A percentile compares a stretch with the other conserved stretches of the same genome.
Evolutionary conservation across 2,329 filamentous ascomycete genomes (phyloP).

Genomic region (Alternaria gansuensis): DNA sequence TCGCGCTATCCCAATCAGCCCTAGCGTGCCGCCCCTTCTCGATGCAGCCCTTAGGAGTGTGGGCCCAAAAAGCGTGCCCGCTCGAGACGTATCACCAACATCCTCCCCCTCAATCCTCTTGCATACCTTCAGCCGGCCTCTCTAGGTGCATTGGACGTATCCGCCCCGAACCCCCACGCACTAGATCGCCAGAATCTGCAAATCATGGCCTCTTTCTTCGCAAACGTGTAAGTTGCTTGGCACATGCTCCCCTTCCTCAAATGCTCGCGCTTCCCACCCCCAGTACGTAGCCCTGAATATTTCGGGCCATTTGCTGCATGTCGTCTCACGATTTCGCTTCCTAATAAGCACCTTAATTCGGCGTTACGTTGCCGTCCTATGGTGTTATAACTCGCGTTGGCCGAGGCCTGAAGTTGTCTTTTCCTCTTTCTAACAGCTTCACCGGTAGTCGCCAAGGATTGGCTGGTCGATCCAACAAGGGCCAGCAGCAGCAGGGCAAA

Average conservation of each 20-base stretch:
- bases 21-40: constrained; percentile 45
- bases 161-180: constrained; percentile 18
- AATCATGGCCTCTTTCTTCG: constrained; percentile 55
- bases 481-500: constrained; percentile 49
- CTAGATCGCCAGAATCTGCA: constrained; percentile 21
- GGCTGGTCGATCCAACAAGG: constrained; percentile 55
- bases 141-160: constrained; percentile 22
- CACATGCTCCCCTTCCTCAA: constrained; percentile 43
- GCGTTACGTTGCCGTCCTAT: constrained; percentile 9
- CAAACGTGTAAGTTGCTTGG: constrained; percentile 55
- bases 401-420: constrained; percentile 20
- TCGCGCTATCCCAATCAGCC: constrained; percentile 30
- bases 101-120: constrained; percentile 33
- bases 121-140: constrained; percentile 35
- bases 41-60: constrained; percentile 31
- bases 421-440: constrained; percentile 35
- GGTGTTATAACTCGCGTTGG: constrained; percentile 15
- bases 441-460: constrained; percentile 54
- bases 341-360: constrained; percentile 25
- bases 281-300: constrained; percentile 40
- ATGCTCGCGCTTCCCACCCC: constrained; percentile 34
- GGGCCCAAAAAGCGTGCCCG: constrained; percentile 40
- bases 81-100: constrained; percentile 47
- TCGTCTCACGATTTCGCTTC: constrained; percentile 36
- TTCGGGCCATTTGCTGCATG: constrained; percentile 39